Percentiles rank a stretch among this genome's conserved stretches.
Conservation (phyloP, 2,329 filamentous ascomycete genomes). For the Thermoascus crustaceus region DNA sequence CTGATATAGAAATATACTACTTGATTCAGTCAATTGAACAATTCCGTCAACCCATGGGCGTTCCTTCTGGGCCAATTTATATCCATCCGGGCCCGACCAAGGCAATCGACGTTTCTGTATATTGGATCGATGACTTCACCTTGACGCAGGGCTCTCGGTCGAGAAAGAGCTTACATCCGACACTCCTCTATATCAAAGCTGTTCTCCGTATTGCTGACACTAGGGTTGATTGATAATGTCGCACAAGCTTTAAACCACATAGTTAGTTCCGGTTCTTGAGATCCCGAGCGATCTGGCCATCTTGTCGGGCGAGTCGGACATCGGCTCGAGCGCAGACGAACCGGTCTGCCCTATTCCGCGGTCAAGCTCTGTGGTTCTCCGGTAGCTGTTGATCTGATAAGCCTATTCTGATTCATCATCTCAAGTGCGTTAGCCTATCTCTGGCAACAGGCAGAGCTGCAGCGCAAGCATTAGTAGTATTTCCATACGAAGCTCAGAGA, state of each 20-base stretch:
- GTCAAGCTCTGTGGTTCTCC: too few species aligned
- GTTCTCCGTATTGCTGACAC: not conserved
- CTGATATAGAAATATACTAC: not conserved
- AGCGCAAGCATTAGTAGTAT: not conserved
- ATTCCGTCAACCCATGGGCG: too few species aligned
- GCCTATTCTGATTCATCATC: too few species aligned
- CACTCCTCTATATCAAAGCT: not conserved
- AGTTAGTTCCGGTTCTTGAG: constrained; percentile 2
- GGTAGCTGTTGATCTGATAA: too few species aligned
- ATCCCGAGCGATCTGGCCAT: not conserved
- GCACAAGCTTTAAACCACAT: not conserved
- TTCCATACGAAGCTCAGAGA: not conserved
- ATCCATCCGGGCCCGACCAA: not conserved
- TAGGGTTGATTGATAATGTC: not conserved
- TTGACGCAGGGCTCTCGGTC: constrained; percentile 15
- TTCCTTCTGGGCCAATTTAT: too few species aligned
- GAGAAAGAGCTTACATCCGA: constrained; percentile 5
- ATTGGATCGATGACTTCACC: constrained; percentile 20
- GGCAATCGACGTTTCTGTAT: constrained; percentile 4
- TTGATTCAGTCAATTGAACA: not conserved
- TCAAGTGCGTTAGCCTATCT: too few species aligned
- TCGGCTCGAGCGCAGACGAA: not conserved
- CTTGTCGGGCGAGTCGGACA: not conserved
- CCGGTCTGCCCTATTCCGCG: too few species aligned
- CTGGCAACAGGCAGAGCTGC: too few species aligned